Base-by-base conservation (phyloP, 2,329 filamentous ascomycete species). In the Penicillium rolfsii region DNA sequence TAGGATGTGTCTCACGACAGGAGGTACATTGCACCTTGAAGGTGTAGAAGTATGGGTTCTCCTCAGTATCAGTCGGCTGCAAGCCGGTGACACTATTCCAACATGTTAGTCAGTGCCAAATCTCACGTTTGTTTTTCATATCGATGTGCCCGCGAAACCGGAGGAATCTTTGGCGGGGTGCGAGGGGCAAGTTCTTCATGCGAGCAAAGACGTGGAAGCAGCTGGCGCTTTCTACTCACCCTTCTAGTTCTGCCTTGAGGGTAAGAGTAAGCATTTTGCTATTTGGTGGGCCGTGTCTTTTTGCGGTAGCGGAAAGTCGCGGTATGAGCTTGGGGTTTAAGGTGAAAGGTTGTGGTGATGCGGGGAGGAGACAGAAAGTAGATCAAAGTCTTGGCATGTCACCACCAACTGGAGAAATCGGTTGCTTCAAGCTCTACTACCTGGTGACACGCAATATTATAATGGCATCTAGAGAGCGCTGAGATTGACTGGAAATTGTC, bases 1-100 rank as follows among this genome's bases (percentile, higher is more conserved):
- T 99, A 11, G 90, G 85, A 75, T 99, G 93, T 1, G 85, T 88
- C 77, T 99, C 95, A 62, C 93, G 88, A 78, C 95, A 99, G 57
- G 93, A 97, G n/a, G 92, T 97, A 80, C 95, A 99, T 82, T 97
- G 91, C 38, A 99, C 94, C 75, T 91, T 95, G 86, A 99, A 98
- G 54, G 91, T 97, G 81, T 97, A 99, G 85, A 90, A 96, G 81
- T 97, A 99, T 4, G 93, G 91, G 61, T 85, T 86, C 19, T 91
- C 91, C 69, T 88, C 82, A 6, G 88, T 92, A 76, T 99, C 95
- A 68, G 88, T 83, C 7, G 95, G 95, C 59, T 89, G 89, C 68
- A 99, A 87, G 72, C 95, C 90, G 62, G 93, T 97, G 62, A 99
- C 93, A 49, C 95, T 98, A 71, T 61, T 45, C 19, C 4, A 55